Percentiles rank a stretch among this genome's conserved stretches.
Evolutionary conservation across 768 basidiomycete genomes (phyloP).

Genomic region (Auricularia sp.): DNA sequence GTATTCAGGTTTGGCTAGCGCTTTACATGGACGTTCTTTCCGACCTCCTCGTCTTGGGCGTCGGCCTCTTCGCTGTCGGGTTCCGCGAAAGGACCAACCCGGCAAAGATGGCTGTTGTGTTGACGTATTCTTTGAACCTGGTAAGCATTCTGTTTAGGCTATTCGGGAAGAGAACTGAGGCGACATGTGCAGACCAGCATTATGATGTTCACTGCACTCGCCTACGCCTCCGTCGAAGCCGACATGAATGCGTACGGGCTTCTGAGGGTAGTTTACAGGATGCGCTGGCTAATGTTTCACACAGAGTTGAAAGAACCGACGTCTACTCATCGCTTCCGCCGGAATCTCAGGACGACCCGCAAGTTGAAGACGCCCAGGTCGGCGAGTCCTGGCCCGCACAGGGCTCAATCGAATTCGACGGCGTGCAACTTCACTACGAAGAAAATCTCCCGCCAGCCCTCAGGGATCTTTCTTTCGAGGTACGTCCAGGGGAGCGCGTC

Average conservation of each 20-base stretch:
- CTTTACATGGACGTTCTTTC: constrained; percentile 57
- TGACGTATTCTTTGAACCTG: constrained; percentile 36
- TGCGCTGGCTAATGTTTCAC: background rate
- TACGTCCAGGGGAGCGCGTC: constrained; percentile 53
- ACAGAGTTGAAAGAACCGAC: constrained; percentile 52
- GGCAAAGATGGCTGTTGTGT: constrained; percentile 52
- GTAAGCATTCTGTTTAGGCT: background rate
- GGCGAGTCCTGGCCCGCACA: constrained; percentile 43
- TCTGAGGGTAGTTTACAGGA: background rate
- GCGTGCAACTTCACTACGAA: constrained; percentile 49
- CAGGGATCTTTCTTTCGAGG: constrained; percentile 45
- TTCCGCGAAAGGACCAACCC: constrained; percentile 46
- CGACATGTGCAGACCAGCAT: background rate
- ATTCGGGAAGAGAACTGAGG: background rate
- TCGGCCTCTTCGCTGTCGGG: constrained; percentile 57
- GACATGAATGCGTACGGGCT: background rate
- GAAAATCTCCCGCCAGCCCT: constrained; percentile 57
- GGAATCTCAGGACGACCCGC: constrained; percentile 31
- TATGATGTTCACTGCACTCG: background rate
- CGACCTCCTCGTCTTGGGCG: constrained; percentile 57
- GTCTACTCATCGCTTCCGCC: constrained; percentile 53
- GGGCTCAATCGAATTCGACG: constrained; percentile 44
- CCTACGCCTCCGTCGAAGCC: background rate
- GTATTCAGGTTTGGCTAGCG: constrained; percentile 34
- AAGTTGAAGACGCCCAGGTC: constrained; percentile 31